A percentile compares a stretch with the other conserved stretches of the same genome.
Conservation (phyloP, 805 yeast genomes). For the Wickerhamomyces tratensis region DNA sequence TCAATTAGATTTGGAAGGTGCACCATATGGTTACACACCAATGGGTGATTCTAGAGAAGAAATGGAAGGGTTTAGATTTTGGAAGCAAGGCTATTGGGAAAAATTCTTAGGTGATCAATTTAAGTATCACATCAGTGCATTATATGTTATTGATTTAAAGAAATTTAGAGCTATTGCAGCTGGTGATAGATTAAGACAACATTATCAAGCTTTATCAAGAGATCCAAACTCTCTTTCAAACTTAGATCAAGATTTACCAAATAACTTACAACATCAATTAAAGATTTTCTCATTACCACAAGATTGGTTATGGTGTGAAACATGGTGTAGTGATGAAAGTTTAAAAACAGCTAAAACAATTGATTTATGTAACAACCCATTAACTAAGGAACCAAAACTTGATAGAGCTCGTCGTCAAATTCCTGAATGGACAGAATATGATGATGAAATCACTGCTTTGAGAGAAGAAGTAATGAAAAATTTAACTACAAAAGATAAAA, state of each 20-base stretch:
- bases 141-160: conserved; percentile 70
- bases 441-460: conserved; percentile 36
- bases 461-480: conserved; percentile 7
- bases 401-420: conserved; percentile 67
- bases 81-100: conserved; percentile 93
- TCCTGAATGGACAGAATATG: conserved; percentile 70
- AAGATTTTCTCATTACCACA: conserved; percentile 68
- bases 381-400: conserved; percentile 70
- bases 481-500: too few species aligned
- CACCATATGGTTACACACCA: conserved; percentile 82
- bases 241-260: conserved; percentile 91
- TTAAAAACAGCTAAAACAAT: conserved; percentile 61
- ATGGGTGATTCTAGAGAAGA: conserved; percentile 76
- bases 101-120: conserved; percentile 42
- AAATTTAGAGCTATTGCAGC: conserved; percentile 55
- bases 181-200: conserved; percentile 76
- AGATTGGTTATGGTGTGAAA: conserved; percentile 91
- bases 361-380: conserved; percentile 77
- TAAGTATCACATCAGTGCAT: conserved; percentile 71
- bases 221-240: conserved; percentile 76
- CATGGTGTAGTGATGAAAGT: conserved; percentile 73
- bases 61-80: conserved; percentile 80
- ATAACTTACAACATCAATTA: conserved; percentile 61
- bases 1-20: conserved; percentile 62
- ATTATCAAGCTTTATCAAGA: conserved; percentile 71